phyloP scores from a whole-genome alignment of 495 filamentous ascomycete species.

The Peziza echinospora region DNA sequence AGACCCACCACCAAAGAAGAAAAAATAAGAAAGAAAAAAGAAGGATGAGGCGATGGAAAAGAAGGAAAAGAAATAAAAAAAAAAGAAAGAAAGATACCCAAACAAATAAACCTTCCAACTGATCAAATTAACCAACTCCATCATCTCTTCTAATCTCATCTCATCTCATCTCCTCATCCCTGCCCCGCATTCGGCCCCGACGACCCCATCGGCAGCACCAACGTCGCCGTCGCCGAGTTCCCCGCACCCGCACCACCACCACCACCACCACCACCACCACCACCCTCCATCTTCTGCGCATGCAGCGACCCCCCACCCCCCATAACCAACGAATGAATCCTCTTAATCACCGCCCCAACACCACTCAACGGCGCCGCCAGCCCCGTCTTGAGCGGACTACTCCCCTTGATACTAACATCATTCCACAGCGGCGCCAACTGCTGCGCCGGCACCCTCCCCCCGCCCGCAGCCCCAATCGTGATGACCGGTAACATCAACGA shows the following conservation, averaged over 20 bases:
- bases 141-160: background rate
- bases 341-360: conserved; percentile 8
- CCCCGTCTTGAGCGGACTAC: conserved; percentile 15
- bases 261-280: no score
- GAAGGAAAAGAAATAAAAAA: conserved; percentile 2
- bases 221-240: background rate
- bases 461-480: conserved; percentile 4
- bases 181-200: background rate
- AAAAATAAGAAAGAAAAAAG: background rate
- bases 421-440: conserved; percentile 13
- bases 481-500: no score
- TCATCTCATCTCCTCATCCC: background rate
- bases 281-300: no score
- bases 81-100: background rate
- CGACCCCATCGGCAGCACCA: background rate
- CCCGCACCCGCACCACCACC: background rate
- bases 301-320: background rate
- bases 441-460: conserved; percentile 4
- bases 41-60: background rate
- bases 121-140: background rate
- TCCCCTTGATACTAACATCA: conserved; percentile 11
- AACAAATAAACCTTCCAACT: background rate
- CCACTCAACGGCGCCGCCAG: conserved; percentile 9
- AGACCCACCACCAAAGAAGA: background rate
- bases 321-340: conserved; percentile 7